Percentiles rank a stretch among this genome's conserved stretches.
These are phyloP conservation scores for Trichophaea hybrida DNA, from an alignment of 2,329 filamentous ascomycete species.

Conservation along the genomic window DNA sequence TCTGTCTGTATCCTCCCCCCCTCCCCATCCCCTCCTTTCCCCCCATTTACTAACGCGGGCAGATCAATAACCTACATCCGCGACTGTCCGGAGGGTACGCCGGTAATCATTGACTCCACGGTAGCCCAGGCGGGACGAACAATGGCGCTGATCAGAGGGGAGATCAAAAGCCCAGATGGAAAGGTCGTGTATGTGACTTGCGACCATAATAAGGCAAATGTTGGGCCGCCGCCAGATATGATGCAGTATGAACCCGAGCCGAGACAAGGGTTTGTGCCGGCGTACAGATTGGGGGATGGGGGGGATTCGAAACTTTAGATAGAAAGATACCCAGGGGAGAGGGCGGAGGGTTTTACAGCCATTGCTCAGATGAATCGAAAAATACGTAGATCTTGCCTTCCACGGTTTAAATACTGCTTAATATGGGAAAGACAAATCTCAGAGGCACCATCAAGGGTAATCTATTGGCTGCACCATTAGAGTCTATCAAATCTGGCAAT, in stretches of 20 bases:
- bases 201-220: neutral
- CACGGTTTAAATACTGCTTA: neutral
- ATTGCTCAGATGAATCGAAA: neutral
- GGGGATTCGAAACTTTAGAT: neutral
- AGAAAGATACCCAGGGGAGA: neutral
- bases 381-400: neutral
- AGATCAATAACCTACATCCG: neutral
- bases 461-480: too few species aligned
- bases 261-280: neutral
- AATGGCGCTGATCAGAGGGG: slow-evolving; percentile 1
- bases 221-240: neutral
- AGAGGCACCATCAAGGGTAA: too few species aligned
- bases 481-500: too few species aligned
- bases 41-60: neutral
- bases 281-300: neutral
- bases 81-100: neutral
- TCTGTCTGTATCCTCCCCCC: neutral
- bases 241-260: neutral
- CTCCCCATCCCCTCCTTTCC: neutral
- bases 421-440: too few species aligned
- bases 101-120: neutral
- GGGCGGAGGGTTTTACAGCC: neutral
- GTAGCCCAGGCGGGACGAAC: neutral
- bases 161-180: slow-evolving; percentile 3
- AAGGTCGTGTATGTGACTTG: neutral